phyloP scores from a whole-genome alignment of 306 rosid genomes.

The Malus asiatica region DNA sequence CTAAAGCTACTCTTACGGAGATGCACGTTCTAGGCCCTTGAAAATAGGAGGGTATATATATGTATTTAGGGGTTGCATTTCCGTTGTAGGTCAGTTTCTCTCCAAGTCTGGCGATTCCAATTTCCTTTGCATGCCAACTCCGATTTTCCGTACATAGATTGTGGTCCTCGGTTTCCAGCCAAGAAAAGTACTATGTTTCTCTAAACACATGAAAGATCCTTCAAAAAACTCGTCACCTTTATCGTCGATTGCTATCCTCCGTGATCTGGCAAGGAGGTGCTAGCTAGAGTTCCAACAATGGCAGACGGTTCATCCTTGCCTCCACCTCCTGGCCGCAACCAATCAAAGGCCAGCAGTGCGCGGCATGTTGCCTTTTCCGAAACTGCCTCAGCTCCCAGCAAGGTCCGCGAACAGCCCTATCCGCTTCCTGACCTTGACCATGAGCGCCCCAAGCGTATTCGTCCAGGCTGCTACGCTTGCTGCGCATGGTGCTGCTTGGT shows the following conservation, averaged over 20 bases:
- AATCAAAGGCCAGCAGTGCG: conserved; percentile 1
- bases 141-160: conserved; percentile 6
- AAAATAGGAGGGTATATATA: background rate
- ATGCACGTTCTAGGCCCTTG: background rate
- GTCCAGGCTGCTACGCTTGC: conserved; percentile 15
- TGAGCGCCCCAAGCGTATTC: background rate
- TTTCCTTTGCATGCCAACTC: background rate
- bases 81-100: background rate
- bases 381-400: background rate
- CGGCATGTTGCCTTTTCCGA: conserved; percentile 20
- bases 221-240: background rate
- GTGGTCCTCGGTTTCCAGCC: background rate
- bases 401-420: background rate
- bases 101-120: background rate
- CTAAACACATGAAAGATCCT: background rate
- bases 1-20: background rate
- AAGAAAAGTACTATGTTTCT: background rate
- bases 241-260: background rate
- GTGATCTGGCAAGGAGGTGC: conserved; percentile 11
- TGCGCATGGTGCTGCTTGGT: conserved; percentile 35
- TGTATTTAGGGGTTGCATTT: background rate
- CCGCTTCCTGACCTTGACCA: background rate
- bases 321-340: conserved; percentile 6
- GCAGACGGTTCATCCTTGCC: conserved; percentile 10
- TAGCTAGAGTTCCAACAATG: conserved; percentile 21